Evolutionary conservation across 2,329 filamentous ascomycete genomes (phyloP), one percentile per base, ranked within the genome.

Genomic region (Lecanicillium sp.): DNA sequence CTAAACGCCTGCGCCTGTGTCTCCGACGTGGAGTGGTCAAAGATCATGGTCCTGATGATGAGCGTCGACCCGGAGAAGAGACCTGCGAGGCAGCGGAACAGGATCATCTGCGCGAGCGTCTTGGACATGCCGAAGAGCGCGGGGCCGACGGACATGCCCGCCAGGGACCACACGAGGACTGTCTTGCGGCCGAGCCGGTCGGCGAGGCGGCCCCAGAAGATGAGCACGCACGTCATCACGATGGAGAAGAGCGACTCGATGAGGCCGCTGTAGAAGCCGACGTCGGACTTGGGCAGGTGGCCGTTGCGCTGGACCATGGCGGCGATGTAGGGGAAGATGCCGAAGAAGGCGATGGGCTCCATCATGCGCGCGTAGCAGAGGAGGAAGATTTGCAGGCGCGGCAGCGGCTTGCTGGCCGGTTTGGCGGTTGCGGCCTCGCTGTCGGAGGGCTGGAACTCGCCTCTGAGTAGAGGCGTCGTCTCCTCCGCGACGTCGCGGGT

Each of bases 291-390:
- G 2, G 72, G 62, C 2, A 91, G 65, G 10, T 71, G 58, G 9
- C 85, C 86, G 50, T 82, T 84, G 49, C 77, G 71, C 62, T 78
- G 70, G 30, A 87, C 81, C 87, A 91, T 91, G 59, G 84, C 72
- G 58, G 83, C 87, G 64, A 93, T 78, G 66, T 86, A 91, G 1
- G 87, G 85, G 57, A 91, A 86, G 62, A 91, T 88, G 61, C 75
- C 81, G 69, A 90, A 91, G 69, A 88, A 91, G n/a, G 86, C 84
- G 33, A 90, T 75, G 1, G 87, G 86, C 59, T 91, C 87, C 37
- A 87, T 71, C 21, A 87, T 60, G 5, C 86, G 79, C 2, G 83
- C 81, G 60, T 82, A 86, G 69, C 87, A 91, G 11, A 93, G 78
- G 10, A 86, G 64, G 26, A 84, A 63, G 44, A 93, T 81, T 62